Evolutionary conservation across 257 asterid genomes (phyloP).

Genomic region (Leptodermis oblonga): DNA sequence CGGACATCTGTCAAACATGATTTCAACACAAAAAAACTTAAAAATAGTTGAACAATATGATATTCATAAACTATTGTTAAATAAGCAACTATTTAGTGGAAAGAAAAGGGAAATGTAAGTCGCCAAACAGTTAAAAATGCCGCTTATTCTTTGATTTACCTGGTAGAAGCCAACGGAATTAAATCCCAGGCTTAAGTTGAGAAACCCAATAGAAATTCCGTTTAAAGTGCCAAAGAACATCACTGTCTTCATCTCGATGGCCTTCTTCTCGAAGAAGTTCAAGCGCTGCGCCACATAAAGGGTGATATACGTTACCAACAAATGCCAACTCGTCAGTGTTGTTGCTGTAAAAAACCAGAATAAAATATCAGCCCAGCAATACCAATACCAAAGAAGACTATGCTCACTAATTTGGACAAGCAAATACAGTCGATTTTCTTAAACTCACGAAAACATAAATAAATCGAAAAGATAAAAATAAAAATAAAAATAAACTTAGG

Average conservation of each 20-base stretch:
- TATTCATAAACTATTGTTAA: too few species aligned
- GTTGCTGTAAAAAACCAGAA: conserved; percentile 51
- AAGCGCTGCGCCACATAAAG: conserved; percentile 67
- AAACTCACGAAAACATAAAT: too few species aligned
- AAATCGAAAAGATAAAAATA: too few species aligned
- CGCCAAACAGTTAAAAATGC: too few species aligned
- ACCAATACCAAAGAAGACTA: background rate
- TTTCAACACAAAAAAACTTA: background rate
- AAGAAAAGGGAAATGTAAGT: too few species aligned
- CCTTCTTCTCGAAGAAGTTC: conserved; percentile 71
- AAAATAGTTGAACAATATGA: background rate
- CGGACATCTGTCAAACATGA: conserved; percentile 68
- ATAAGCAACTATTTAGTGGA: too few species aligned
- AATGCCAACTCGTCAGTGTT: too few species aligned
- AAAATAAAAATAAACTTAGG: too few species aligned
- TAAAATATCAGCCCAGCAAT: too few species aligned
- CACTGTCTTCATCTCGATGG: conserved; percentile 62
- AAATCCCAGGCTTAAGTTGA: conserved; percentile 84
- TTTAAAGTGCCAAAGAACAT: conserved; percentile 63
- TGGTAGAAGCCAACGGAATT: conserved; percentile 91
- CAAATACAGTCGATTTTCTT: too few species aligned
- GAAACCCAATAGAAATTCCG: conserved; percentile 84
- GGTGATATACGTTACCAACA: conserved; percentile 84
- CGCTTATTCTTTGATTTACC: too few species aligned
- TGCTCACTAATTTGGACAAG: background rate